Evolutionary conservation across 139 green algal species (phyloP), one percentile per base, ranked within the genome.

Genomic region (Bryopsis sp.): DNA sequence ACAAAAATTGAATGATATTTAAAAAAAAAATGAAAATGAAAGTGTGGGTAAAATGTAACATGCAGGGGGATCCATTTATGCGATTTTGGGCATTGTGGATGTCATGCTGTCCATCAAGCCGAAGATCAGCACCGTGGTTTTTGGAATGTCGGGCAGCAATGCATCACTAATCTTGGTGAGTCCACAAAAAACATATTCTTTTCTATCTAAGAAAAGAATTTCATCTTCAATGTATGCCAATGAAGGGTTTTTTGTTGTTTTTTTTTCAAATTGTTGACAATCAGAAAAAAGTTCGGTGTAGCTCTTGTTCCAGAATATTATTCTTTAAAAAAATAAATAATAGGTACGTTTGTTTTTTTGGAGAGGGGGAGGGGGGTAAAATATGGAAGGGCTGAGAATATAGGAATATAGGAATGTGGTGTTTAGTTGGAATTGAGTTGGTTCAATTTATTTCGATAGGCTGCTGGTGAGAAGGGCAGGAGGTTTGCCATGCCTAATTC

Each of bases 401-500:
- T n/a, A n/a, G n/a, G n/a, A n/a, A n/a, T n/a, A n/a, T n/a, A n/a
- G n/a, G 24, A 26, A 22, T 57, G 22, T 57, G 24, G 22, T 24
- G 47, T 57, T 57, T 57, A 22, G 24, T 24, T 6, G 6, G 54
- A 6, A 7, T 63, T 31, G 7, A 6, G n/a, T n/a, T n/a, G n/a
- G n/a, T n/a, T n/a, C n/a, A 22, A 19, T 7, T 60, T 6, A 22
- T 33, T 0, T 6, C 33, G 47, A 63, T 72, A 84, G 79, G 90
- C 92, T 28, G 78, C 79, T 2, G 92, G 92, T 33, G 82, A 82
- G 43, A 95, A 95, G 80, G 91, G 92, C 37, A 92, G 91, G 74
- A 84, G 92, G 6, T 95, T 83, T 66, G 76, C 81, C 31, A 98
- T 98, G 92, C 85, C 87, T 48, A 93, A 85, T 78, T 83, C 89